Evolutionary conservation across 345 rosid genomes (phyloP).

Genomic region (Triadica sebifera): DNA sequence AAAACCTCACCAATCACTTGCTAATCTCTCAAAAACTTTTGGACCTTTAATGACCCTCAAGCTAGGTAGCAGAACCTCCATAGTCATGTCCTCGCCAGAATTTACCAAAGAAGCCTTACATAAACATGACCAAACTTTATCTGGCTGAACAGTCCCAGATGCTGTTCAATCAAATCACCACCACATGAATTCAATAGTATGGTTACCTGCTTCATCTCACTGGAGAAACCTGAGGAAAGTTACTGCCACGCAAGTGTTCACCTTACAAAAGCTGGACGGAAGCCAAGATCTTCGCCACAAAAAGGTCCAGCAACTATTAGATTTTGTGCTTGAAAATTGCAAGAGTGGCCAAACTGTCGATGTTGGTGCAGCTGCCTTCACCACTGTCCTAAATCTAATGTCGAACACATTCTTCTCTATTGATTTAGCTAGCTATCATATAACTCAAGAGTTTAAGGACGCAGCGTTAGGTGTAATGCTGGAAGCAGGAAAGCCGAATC

Average conservation of each 20-base stretch:
- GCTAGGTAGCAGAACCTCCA: not conserved
- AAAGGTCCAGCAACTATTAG: slow-evolving; percentile 16
- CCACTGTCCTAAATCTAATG: slow-evolving; percentile 7
- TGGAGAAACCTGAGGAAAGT: slow-evolving; percentile 20
- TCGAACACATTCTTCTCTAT: not conserved
- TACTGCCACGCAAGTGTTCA: slow-evolving; percentile 11
- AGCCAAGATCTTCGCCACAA: slow-evolving; percentile 7
- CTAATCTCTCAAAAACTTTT: slow-evolving; percentile 1
- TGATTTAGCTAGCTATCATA: slow-evolving; percentile 3
- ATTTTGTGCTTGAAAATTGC: slow-evolving; percentile 1
- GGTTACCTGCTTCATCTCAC: not conserved
- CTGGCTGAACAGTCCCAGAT: not conserved
- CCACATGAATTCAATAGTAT: not conserved
- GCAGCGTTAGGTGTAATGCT: slow-evolving; percentile 32
- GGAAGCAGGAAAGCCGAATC: slow-evolving; percentile 39
- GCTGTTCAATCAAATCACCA: not conserved
- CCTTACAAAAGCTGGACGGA: slow-evolving; percentile 5
- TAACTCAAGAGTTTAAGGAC: slow-evolving; percentile 36
- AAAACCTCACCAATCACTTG: not conserved
- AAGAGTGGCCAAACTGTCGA: slow-evolving; percentile 9
- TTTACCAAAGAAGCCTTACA: slow-evolving; percentile 9
- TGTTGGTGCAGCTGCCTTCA: slow-evolving; percentile 42
- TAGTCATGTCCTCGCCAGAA: slow-evolving; percentile 3
- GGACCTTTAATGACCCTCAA: slow-evolving; percentile 19
- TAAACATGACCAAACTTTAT: slow-evolving; percentile 13